A percentile compares a stretch with the other conserved stretches of the same genome.
Evolutionary conservation across 106 monocot species (phyloP).

Genomic region (Vanilla planifolia): DNA sequence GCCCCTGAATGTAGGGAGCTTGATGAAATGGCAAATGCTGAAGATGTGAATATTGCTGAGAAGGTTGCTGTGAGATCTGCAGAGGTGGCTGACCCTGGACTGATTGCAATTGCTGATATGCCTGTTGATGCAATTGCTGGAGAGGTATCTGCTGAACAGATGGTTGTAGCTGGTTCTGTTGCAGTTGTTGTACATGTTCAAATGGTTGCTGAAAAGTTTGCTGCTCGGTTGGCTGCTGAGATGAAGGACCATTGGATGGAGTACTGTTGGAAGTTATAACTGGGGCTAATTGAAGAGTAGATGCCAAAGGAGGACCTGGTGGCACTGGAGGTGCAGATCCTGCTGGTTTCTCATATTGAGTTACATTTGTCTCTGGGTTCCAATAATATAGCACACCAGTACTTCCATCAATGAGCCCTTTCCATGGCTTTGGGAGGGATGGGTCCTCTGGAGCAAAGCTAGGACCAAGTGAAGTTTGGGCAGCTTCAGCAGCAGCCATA

Average conservation of each 20-base stretch:
- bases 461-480: constrained; percentile 31
- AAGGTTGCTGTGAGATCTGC: constrained; percentile 11
- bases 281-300: constrained; percentile 13
- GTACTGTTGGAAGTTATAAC: background rate
- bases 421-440: constrained; percentile 58
- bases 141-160: too few relatives aligned
- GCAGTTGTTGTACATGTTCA: constrained; percentile 20
- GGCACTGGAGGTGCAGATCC: constrained; percentile 21
- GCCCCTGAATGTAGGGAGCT: constrained; percentile 13
- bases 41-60: constrained; percentile 9
- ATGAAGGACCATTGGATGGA: constrained; percentile 11
- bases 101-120: constrained; percentile 24
- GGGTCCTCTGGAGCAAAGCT: constrained; percentile 58
- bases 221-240: constrained; percentile 14
- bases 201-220: constrained; percentile 21
- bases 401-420: constrained; percentile 47
- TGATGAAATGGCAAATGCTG: constrained; percentile 27
- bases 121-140: constrained; percentile 22
- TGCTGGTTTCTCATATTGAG: constrained; percentile 45
- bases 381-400: constrained; percentile 51
- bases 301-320: constrained; percentile 20
- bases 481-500: constrained; percentile 33
- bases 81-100: constrained; percentile 11
- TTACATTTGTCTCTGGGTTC: constrained; percentile 63
- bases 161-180: constrained; percentile 6